Percentiles rank a stretch among this genome's conserved stretches.
These are phyloP conservation scores for Fraxinus paxiana DNA, from an alignment of 305 asterid genomes.

Conservation along the genomic window DNA sequence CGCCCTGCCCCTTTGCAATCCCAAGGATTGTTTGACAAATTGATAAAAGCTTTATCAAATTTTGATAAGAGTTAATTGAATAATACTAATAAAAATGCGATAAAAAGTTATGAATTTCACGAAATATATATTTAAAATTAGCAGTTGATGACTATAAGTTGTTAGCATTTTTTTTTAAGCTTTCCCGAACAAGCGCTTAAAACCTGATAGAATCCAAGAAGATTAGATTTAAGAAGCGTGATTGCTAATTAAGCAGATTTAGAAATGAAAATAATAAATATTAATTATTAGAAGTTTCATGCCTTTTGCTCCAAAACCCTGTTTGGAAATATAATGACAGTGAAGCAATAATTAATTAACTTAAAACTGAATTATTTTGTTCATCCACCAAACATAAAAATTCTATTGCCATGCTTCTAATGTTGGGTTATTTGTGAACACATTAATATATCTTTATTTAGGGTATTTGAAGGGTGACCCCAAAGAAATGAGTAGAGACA, in stretches of 20 bases:
- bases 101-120: too few species aligned
- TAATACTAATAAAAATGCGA: too few species aligned
- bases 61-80: too few species aligned
- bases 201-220: neutral
- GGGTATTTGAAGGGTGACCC: neutral
- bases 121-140: too few species aligned
- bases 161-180: neutral
- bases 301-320: neutral
- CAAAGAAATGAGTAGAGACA: slow-evolving; percentile 2
- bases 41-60: too few species aligned
- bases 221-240: neutral
- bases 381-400: slow-evolving; percentile 12
- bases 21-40: too few species aligned
- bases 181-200: neutral
- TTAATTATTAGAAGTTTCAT: neutral
- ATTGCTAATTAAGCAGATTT: neutral
- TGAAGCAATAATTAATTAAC: slow-evolving; percentile 1
- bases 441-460: slow-evolving; percentile 1
- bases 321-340: neutral
- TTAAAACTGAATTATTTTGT: neutral
- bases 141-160: too few species aligned
- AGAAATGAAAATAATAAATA: neutral
- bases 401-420: slow-evolving; percentile 3
- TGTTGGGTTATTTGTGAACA: slow-evolving; percentile 30
- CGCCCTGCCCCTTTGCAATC: too few species aligned